Percentiles rank a stretch among this genome's conserved stretches.
Conservation (phyloP, 163 green algal species). For the Scenedesmus sp. region DNA sequence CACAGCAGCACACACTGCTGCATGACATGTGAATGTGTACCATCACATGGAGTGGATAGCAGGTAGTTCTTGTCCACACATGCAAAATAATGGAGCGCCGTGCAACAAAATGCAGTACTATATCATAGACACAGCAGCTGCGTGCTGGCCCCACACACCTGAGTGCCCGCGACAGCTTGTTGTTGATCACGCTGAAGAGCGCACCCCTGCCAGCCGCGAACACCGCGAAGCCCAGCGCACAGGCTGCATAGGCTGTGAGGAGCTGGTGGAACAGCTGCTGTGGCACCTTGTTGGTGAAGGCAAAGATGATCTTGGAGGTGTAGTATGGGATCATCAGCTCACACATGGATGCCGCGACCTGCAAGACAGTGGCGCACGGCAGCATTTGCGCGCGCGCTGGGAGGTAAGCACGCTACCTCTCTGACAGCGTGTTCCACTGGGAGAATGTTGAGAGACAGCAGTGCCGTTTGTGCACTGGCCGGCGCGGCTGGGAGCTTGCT, state of each 20-base stretch:
- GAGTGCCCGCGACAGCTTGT: constrained; percentile 81
- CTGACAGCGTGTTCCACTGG: background rate
- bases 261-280: constrained; percentile 61
- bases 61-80: too few species aligned
- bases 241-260: constrained; percentile 58
- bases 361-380: background rate
- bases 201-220: constrained; percentile 78
- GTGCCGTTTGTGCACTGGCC: too few species aligned
- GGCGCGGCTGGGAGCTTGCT: too few species aligned
- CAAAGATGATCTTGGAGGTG: constrained; percentile 71
- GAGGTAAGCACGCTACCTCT: background rate
- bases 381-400: background rate
- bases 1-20: background rate
- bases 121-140: background rate
- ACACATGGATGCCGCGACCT: constrained; percentile 69
- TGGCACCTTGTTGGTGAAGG: constrained; percentile 27
- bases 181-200: constrained; percentile 85
- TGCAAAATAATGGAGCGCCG: too few species aligned
- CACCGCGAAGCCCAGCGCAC: constrained; percentile 68
- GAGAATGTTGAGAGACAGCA: background rate
- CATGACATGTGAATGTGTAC: too few species aligned
- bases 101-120: too few species aligned
- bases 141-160: constrained; percentile 57
- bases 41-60: too few species aligned
- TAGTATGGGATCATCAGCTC: constrained; percentile 87